Evolutionary conservation across 2,329 filamentous ascomycete genomes (phyloP).

Genomic region (Monosporascus sp.): DNA sequence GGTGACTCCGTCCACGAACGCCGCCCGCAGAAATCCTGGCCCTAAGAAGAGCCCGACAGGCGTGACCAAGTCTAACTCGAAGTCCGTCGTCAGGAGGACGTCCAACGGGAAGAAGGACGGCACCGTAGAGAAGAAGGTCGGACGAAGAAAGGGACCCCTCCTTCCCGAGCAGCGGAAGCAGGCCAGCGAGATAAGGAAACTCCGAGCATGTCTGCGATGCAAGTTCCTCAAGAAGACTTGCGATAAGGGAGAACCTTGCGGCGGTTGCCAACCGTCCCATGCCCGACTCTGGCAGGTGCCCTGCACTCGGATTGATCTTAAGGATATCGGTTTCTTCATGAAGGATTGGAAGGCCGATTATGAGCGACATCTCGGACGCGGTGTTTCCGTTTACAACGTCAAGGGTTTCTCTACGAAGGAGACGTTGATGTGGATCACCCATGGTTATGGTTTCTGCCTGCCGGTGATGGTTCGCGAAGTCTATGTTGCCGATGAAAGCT

Average conservation of each 20-base stretch:
- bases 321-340: constrained; percentile 97
- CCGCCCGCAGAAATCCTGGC: constrained; percentile 61
- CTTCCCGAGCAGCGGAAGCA: constrained; percentile 93
- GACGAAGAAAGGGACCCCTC: constrained; percentile 82
- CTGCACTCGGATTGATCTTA: constrained; percentile 96
- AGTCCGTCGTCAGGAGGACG: constrained; percentile 76
- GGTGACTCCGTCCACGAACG: constrained; percentile 56
- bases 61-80: constrained; percentile 65
- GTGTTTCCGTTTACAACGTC: constrained; percentile 90
- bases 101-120: constrained; percentile 75
- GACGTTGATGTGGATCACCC: constrained; percentile 82
- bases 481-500: constrained; percentile 84
- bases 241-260: constrained; percentile 94
- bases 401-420: constrained; percentile 72
- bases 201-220: constrained; percentile 88
- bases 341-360: constrained; percentile 99
- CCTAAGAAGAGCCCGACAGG: constrained; percentile 65
- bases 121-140: constrained; percentile 82
- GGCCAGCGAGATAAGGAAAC: constrained; percentile 92
- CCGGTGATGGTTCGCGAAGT: constrained; percentile 93
- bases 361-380: constrained; percentile 79
- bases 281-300: constrained; percentile 95
- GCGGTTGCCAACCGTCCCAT: constrained; percentile 91
- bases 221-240: constrained; percentile 99
- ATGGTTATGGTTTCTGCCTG: constrained; percentile 89